These are phyloP conservation scores for Dioszegia crocea DNA, from an alignment of 768 basidiomycete species.

Conservation along the genomic window DNA sequence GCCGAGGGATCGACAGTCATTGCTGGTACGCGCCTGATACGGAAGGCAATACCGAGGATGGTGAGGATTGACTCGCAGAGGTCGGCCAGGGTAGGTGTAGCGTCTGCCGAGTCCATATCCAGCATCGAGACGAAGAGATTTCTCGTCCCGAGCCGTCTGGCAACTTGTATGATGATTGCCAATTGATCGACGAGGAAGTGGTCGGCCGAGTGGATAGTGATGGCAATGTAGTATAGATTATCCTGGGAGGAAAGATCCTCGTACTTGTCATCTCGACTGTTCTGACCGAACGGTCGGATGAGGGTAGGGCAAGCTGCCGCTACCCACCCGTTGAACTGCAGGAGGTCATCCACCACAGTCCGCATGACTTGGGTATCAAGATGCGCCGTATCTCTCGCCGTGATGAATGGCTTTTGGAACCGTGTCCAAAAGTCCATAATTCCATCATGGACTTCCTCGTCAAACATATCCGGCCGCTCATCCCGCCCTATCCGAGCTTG, in stretches of 20 bases:
- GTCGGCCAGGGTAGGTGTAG: conserved; percentile 88
- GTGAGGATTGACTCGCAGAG: conserved; percentile 92
- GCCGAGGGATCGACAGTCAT: conserved; percentile 86
- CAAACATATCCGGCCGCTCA: conserved; percentile 70
- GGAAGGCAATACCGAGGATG: conserved; percentile 84
- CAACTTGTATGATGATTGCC: conserved; percentile 93
- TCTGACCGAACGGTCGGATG: conserved; percentile 88
- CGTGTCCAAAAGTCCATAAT: conserved; percentile 84
- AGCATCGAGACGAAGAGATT: conserved; percentile 97
- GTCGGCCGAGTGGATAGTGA: conserved; percentile 95
- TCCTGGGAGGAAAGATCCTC: conserved; percentile 79
- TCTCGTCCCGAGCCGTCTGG: conserved; percentile 77
- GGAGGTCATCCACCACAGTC: conserved; percentile 81
- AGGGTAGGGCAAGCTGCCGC: conserved; percentile 91
- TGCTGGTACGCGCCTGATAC: conserved; percentile 82
- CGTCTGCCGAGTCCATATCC: conserved; percentile 91
- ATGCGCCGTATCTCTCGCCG: conserved; percentile 74
- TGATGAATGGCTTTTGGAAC: conserved; percentile 86
- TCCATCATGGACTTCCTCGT: conserved; percentile 69
- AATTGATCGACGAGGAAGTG: conserved; percentile 99
- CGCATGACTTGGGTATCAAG: conserved; percentile 87
- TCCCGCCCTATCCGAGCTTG: conserved; percentile 86
- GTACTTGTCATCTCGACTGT: conserved; percentile 77
- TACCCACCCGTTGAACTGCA: conserved; percentile 98
- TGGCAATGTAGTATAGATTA: conserved; percentile 87